A percentile compares a stretch with the other conserved stretches of the same genome.
Conservation (phyloP, 2,329 filamentous ascomycete genomes). For the Albifimbria verrucaria region DNA sequence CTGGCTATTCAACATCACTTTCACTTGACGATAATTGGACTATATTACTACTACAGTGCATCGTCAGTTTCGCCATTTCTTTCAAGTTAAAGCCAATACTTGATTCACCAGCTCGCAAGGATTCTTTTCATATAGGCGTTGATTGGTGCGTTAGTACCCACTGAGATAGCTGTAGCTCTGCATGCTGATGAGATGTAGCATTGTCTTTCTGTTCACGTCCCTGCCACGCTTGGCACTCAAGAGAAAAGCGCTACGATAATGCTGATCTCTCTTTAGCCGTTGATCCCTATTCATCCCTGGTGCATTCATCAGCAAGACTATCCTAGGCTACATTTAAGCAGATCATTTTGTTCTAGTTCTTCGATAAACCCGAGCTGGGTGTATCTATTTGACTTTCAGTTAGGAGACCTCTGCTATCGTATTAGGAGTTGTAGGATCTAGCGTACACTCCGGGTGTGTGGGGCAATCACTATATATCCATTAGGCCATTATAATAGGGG, state of each 20-base stretch:
- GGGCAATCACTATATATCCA: too few species aligned
- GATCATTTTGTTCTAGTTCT: background rate
- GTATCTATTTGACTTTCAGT: background rate
- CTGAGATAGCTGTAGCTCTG: background rate
- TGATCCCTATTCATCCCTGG: background rate
- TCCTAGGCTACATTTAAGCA: background rate
- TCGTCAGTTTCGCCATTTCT: too few species aligned
- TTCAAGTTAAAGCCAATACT: too few species aligned
- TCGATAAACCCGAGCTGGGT: background rate
- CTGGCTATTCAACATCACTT: too few species aligned
- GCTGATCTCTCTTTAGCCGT: background rate
- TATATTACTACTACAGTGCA: too few species aligned
- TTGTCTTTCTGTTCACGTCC: background rate
- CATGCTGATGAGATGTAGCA: background rate
- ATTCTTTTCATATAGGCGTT: background rate
- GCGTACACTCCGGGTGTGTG: background rate
- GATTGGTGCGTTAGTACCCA: background rate
- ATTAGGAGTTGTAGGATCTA: background rate
- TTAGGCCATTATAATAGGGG: too few species aligned
- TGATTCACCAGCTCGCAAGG: background rate
- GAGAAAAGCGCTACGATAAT: background rate
- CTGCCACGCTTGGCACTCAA: background rate
- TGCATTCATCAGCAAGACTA: background rate
- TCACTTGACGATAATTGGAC: too few species aligned
- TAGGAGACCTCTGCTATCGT: background rate